Evolutionary conservation across 345 rosid species (phyloP), one percentile per base, ranked within the genome.

Genomic region (Eucalyptus microcorys): DNA sequence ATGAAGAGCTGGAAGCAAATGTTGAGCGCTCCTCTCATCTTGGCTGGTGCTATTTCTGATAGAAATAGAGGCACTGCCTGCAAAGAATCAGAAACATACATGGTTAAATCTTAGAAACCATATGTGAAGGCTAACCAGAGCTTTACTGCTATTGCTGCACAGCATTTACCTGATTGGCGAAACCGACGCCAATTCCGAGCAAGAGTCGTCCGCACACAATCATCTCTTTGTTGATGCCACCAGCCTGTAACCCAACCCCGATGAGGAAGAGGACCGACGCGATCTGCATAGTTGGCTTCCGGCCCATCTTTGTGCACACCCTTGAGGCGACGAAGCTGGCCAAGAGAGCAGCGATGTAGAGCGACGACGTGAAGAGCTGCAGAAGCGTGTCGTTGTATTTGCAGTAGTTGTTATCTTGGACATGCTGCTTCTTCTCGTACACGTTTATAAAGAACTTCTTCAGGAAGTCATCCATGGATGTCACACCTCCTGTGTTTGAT

Each of bases 401-500:
- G 92, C 99, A 97, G 91, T 97, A 97, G 87, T 97, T 96, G 91
- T 95, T 91, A 49, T 95, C 94, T 11, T 89, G 95, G 2, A 86
- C 96, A 14, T 90, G 94, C 66, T 92, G 90, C 89, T 96, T 95
- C 93, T 53, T 94, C 68, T 89, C 93, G 91, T 92, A 95, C 61
- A 97, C 98, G 15, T 24, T 34, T 4, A 93, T 96, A 64, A 96
- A 97, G 89, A 97, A 96, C 30, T 89, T 84, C 87, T 92, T 88
- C 92, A 96, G 89, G 96, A 97, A 96, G 89, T 92, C 96, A 86
- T 95, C 98, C 99, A 97, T 97, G 27, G 96, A 89, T 40, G 98
- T 93, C 37, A 97, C 98, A 32, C 99, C 99, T 40, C 84, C 84
- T 76, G 30, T 21, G 47, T 76, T 21, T 76, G 27, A 10, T 76